Base-by-base conservation (phyloP, 768 basidiomycete genomes). In the Agaricus subrufescens region DNA sequence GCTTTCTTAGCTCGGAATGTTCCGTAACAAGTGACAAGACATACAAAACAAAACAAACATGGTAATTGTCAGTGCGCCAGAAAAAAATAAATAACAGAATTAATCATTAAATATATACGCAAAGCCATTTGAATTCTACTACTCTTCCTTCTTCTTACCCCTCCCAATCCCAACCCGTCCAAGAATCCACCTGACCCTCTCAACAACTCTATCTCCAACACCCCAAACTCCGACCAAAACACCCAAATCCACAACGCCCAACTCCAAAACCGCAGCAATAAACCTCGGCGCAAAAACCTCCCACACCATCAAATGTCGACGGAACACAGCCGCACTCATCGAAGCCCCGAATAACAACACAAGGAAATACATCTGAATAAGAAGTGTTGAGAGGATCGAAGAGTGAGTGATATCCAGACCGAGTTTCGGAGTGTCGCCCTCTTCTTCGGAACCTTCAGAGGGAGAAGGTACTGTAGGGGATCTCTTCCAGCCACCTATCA, bases 281-380 rank as follows among this genome's bases (percentile, higher is more conserved):
- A 95, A 97, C 59, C 96, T 73, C 59, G 97, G 97, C 38, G 95
- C 96, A 64, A 98, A 99, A 3, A 98, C 87, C 72, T 98, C 98
- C 97, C 97, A 99, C 25, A 98, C 94, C 94, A 97, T 97, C 60
- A 97, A 69, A 67, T 98, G 94, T 45, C 94, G 68, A 60, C 94
- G 71, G 50, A 95, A 70, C 62, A 85, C 80, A 7, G 92, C 89
- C 0, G 91, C 85, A 54, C 84, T 84, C 5, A 83, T 68, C 3
- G 91, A 86, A 14, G 84, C 81, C 3, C 89, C 86, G 3, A 94
- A 64, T 1, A 92, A 69, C 25, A 94, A 64, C 4, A 73, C 63
- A 5, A 78, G 69, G 66, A 86, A 89, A 64, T 94, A 94, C 2
- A 83, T 68, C 77, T 85, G 81, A n/a, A 87, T 70, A 0, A 82